Base-by-base conservation (phyloP, 768 basidiomycete genomes). In the Roridomyces roridus region DNA sequence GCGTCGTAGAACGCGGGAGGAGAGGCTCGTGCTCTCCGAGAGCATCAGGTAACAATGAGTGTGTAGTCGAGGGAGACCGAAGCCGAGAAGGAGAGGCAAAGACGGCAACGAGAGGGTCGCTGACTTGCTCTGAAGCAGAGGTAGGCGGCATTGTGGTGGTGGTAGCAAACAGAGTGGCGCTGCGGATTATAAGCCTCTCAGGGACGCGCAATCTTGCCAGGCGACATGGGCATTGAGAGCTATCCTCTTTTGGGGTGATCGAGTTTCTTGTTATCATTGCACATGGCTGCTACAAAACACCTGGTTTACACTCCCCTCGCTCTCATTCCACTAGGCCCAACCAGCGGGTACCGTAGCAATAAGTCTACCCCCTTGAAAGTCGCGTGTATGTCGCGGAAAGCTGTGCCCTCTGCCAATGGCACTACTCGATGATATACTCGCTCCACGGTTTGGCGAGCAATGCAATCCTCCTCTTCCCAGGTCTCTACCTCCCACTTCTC, bases 351-450 rank as follows among this genome's bases (percentile, higher is more conserved):
- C 50, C 73, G 80, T 65, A 83, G 62, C 57, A 72, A 70, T 43
- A 83, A 70, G 61, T 65, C 72, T 14, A 73, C 72, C 57, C 75
- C 73, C 44, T 81, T 80, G 67, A 78, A 77, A 31, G 78, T 71
- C 5, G 78, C 81, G 24, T 70, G 72, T 55, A 83, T 71, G 57
- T 84, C 81, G 41, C 78, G 78, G 36, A 81, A 84, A n/a, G n/a
- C n/a, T n/a, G 81, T 82, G 26, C 80, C 82, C 35, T 82, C 77
- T 15, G 82, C 79, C 14, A 83, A 67, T 10, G 80, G 80, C 29
- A 82, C 76, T 15, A 78, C 78, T 37, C 81, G 75, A 39, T 74
- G 77, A 49, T 77, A 80, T 47, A 77, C 78, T 53, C 76, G 77
- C 64, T 83, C 80, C 47, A 78, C 74, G 40, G 76, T 71, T 46